Conservation (phyloP, 2,329 filamentous ascomycete genomes). For the Colletotrichum musicola region DNA sequence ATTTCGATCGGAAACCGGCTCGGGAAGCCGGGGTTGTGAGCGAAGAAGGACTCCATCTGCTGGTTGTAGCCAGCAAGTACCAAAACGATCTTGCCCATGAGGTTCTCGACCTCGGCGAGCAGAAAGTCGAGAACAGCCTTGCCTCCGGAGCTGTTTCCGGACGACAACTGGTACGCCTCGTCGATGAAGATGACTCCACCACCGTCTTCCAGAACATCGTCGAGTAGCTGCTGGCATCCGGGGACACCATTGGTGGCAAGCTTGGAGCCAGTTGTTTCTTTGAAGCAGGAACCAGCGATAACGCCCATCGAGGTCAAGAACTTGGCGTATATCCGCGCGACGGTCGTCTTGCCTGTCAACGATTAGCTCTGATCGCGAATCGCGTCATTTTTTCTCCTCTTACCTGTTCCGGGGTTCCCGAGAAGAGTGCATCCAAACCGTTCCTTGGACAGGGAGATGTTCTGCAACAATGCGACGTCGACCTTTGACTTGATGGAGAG, state of each 20-base stretch:
- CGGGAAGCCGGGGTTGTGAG: slow-evolving; percentile 77
- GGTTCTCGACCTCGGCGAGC: slow-evolving; percentile 79
- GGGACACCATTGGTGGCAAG: slow-evolving; percentile 73
- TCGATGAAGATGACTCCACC: slow-evolving; percentile 84
- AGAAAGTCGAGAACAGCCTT: slow-evolving; percentile 76
- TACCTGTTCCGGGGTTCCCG: slow-evolving; percentile 82
- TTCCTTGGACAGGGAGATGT: slow-evolving; percentile 65
- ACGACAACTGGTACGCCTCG: slow-evolving; percentile 80
- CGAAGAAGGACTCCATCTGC: slow-evolving; percentile 82
- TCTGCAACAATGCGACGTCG: slow-evolving; percentile 71
- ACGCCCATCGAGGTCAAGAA: slow-evolving; percentile 73
- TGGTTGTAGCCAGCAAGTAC: slow-evolving; percentile 80
- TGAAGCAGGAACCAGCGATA: slow-evolving; percentile 70
- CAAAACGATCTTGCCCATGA: slow-evolving; percentile 77
- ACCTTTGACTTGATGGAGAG: slow-evolving; percentile 73
- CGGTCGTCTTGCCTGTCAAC: slow-evolving; percentile 73
- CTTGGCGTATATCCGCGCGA: slow-evolving; percentile 77
- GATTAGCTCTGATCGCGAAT: slow-evolving; percentile 29
- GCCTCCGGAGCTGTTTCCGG: slow-evolving; percentile 69
- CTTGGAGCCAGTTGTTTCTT: slow-evolving; percentile 76
- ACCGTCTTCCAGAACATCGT: slow-evolving; percentile 63
- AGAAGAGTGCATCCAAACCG: slow-evolving; percentile 73
- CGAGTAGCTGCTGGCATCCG: slow-evolving; percentile 65
- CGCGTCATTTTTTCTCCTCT: no score
- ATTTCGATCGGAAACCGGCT: slow-evolving; percentile 77